Evolutionary conservation across 2,329 filamentous ascomycete species (phyloP), one percentile per base, ranked within the genome.

Genomic region (Simplicillium aogashimaense): DNA sequence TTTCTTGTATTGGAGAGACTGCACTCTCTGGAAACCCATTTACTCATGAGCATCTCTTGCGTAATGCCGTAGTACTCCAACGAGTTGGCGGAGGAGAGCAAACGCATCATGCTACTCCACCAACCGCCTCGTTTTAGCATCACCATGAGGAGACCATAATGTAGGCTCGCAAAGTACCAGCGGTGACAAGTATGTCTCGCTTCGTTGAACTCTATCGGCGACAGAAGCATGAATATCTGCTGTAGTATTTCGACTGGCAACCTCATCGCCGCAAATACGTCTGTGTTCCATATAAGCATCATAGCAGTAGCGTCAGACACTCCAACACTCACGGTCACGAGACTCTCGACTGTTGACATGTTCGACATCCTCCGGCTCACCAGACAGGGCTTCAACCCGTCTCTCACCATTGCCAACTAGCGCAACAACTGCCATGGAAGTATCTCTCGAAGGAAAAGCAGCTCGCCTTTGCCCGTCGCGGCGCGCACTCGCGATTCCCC

Each of bases 141-240:
- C 2, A 49, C 50, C 18, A 59, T 55, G 10, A 82, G 58, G 2
- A 83, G 47, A 2, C 50, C 56, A 33, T 57, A 55, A 37, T 78
- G 60, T n/a, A 82, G 53, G 37, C 76, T 74, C 16, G 67, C 68
- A 30, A 67, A 55, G 61, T 80, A 76, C 79, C 76, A 83, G 29
- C 58, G 56, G 35, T 70, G 68, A 50, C 77, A 83, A 14, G 70
- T 70, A 45, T 74, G 70, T 14, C 78, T 67, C 13, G 77, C 76
- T 40, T 73, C 65, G 49, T 83, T 72, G 53, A 81, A 83, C 47
- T 67, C 63, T 9, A 41, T 35, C 1, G 62, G 63, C 4, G 45
- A 35, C 5, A 67, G 53, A 7, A 53, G 44, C 11, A 31, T 35
- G 43, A 59, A 63, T 10, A 67, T 55, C 6, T 60, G 49, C 14